Percentiles rank a stretch among this genome's conserved stretches.
Evolutionary conservation across 2,329 filamentous ascomycete species (phyloP).

Genomic region (Kalmusia sp.): DNA sequence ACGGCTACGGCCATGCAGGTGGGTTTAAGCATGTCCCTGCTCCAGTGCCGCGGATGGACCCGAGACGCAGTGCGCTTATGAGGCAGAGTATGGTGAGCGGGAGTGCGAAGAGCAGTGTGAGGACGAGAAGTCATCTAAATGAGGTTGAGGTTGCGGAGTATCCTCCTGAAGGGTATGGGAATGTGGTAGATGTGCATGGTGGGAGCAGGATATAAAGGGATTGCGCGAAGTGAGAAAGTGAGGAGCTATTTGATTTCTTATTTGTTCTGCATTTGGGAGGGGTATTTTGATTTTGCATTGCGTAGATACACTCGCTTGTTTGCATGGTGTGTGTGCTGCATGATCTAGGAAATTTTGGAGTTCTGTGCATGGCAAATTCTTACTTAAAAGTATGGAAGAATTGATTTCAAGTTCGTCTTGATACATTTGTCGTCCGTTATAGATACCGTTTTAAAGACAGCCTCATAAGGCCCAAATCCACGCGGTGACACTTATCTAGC

Average conservation of each 20-base stretch:
- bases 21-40: constrained; percentile 15
- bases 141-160: constrained; percentile 36
- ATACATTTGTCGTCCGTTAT: too few relatives aligned
- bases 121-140: constrained; percentile 36
- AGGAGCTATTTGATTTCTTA: not conserved
- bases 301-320: not conserved
- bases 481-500: too few relatives aligned
- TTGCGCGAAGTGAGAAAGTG: too few relatives aligned
- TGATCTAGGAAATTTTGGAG: too few relatives aligned
- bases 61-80: constrained; percentile 26
- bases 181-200: constrained; percentile 15
- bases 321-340: not conserved
- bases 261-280: not conserved
- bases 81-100: constrained; percentile 29
- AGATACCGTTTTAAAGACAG: too few relatives aligned
- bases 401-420: too few relatives aligned
- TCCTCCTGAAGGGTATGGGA: constrained; percentile 25
- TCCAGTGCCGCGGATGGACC: constrained; percentile 18
- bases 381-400: too few relatives aligned
- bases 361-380: too few relatives aligned
- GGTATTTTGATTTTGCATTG: not conserved
- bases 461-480: too few relatives aligned
- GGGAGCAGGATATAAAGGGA: not conserved
- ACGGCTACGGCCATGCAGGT: constrained; percentile 17
- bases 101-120: constrained; percentile 36